phyloP scores from a whole-genome alignment of 495 filamentous ascomycete genomes.

The Durotheca rogersii region DNA sequence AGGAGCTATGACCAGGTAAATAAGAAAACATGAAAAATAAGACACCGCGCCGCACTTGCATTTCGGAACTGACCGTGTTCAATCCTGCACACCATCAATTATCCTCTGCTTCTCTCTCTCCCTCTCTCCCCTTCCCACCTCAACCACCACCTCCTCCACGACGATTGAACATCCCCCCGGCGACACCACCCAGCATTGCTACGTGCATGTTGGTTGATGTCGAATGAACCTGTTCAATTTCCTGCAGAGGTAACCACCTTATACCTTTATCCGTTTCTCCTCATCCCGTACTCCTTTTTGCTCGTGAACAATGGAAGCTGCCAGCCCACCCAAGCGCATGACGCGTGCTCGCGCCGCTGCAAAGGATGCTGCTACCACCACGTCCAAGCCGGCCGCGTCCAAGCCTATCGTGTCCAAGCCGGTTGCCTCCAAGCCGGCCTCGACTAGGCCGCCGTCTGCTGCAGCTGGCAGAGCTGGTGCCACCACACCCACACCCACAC shows the following conservation, averaged over 20 bases:
- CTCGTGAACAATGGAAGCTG: constrained; percentile 41
- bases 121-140: not conserved
- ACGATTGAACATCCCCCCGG: not conserved
- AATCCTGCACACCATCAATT: too few relatives aligned
- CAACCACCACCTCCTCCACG: not conserved
- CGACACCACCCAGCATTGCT: constrained; percentile 3
- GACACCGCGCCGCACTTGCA: constrained; percentile 13
- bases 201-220: not conserved
- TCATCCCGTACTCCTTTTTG: not conserved
- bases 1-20: constrained; percentile 36
- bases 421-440: constrained; percentile 31
- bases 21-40: constrained; percentile 34
- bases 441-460: constrained; percentile 26
- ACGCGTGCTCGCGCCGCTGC: constrained; percentile 60
- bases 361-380: constrained; percentile 41
- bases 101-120: too few relatives aligned
- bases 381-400: constrained; percentile 33
- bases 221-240: constrained; percentile 15
- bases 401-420: constrained; percentile 39
- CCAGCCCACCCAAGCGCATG: constrained; percentile 56
- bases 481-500: constrained; percentile 20
- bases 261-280: constrained; percentile 7
- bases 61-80: not conserved
- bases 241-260: constrained; percentile 10
- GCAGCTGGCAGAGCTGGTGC: constrained; percentile 23